phyloP scores from a whole-genome alignment of 257 asterid genomes.

The Solanum bulbocastanum region DNA sequence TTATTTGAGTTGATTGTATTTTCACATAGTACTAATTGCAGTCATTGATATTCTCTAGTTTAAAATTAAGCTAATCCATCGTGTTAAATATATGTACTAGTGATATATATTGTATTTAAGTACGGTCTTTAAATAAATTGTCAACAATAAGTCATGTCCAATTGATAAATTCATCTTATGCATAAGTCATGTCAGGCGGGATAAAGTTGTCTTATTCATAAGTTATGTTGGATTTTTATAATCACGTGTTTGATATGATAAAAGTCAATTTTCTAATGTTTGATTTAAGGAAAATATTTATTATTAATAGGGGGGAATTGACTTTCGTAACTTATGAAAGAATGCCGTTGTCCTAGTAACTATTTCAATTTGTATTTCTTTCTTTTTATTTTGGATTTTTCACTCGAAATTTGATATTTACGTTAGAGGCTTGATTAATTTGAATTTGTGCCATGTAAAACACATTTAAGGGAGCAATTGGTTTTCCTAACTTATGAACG shows the following conservation, averaged over 20 bases:
- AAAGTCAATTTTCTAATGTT: background rate
- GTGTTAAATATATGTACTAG: background rate
- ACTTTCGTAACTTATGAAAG: background rate
- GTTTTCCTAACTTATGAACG: background rate
- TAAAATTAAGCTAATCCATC: background rate
- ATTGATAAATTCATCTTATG: background rate
- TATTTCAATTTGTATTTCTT: background rate
- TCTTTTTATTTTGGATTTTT: no score
- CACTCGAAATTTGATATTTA: background rate
- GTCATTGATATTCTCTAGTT: background rate
- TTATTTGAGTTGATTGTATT: background rate
- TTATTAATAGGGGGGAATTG: background rate
- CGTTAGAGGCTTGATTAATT: accelerated
- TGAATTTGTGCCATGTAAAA: background rate
- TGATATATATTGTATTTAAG: background rate
- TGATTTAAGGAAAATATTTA: background rate
- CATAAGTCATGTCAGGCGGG: background rate
- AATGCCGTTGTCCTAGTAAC: background rate
- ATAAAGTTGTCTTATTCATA: background rate
- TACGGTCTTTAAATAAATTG: background rate
- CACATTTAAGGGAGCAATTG: background rate
- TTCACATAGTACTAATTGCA: background rate
- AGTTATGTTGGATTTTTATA: background rate
- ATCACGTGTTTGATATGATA: background rate
- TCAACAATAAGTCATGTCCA: background rate